These are phyloP conservation scores for Aspergillus ruber DNA, from an alignment of 2,329 filamentous ascomycete species.

Conservation along the genomic window DNA sequence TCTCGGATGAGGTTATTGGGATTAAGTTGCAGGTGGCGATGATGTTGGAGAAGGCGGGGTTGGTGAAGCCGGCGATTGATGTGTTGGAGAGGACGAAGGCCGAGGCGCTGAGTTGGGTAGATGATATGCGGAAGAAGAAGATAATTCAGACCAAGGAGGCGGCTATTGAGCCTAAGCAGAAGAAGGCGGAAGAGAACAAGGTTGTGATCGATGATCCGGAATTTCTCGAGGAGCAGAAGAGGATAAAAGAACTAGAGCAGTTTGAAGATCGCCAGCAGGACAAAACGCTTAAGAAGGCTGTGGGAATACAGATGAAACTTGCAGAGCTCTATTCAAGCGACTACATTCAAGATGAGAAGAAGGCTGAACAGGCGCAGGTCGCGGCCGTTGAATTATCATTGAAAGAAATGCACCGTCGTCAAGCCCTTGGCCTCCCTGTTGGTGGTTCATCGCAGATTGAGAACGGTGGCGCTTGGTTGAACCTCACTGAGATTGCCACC, in stretches of 20 bases:
- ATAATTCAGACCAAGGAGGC: constrained; percentile 10
- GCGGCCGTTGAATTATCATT: constrained; percentile 77
- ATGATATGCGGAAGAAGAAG: constrained; percentile 18
- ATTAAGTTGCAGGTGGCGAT: constrained; percentile 75
- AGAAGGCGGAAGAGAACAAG: constrained; percentile 13
- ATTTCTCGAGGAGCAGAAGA: constrained; percentile 16
- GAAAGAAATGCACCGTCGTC: constrained; percentile 64
- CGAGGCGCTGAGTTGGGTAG: constrained; percentile 53
- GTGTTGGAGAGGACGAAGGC: constrained; percentile 69
- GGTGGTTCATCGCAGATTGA: constrained; percentile 50
- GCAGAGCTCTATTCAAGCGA: constrained; percentile 74
- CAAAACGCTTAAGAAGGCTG: constrained; percentile 64
- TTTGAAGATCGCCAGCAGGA: constrained; percentile 46
- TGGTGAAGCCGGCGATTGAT: constrained; percentile 63
- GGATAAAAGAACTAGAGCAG: constrained; percentile 18
- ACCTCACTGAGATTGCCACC: constrained; percentile 31
- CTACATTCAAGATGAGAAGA: constrained; percentile 65
- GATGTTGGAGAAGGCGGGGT: constrained; percentile 71
- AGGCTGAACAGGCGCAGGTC: constrained; percentile 67
- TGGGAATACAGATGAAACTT: constrained; percentile 75
- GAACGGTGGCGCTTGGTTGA: constrained; percentile 31
- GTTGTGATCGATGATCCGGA: constrained; percentile 14
- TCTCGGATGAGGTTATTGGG: constrained; percentile 84
- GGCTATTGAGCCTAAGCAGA: constrained; percentile 6
- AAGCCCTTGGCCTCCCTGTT: constrained; percentile 60